Evolutionary conservation across 148 eudicot genomes (phyloP).

Genomic region (Simmondsia chinensis): DNA sequence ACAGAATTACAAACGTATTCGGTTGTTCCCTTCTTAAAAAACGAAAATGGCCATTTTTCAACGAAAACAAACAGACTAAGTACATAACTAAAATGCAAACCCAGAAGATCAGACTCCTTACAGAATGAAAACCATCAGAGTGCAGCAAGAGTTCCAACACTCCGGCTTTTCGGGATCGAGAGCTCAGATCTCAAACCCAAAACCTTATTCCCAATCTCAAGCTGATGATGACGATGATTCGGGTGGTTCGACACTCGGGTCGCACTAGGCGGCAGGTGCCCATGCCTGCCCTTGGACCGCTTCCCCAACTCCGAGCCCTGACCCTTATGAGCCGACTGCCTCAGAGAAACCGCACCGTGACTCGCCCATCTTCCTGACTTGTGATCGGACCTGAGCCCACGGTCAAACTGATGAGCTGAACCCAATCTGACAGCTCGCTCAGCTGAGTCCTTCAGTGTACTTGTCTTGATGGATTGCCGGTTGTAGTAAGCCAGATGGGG

Average conservation of each 20-base stretch:
- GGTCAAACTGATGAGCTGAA: slow-evolving; percentile 42
- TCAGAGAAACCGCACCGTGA: too few relatives aligned
- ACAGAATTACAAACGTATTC: too few relatives aligned
- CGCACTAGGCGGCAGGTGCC: slow-evolving; percentile 36
- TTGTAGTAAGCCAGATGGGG: slow-evolving; percentile 79
- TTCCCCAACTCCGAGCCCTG: slow-evolving; percentile 27
- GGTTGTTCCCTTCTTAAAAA: too few relatives aligned
- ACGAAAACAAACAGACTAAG: too few relatives aligned
- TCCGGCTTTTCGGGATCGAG: slow-evolving; percentile 49
- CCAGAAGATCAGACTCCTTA: too few relatives aligned
- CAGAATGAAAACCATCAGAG: too few relatives aligned
- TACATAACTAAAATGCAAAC: too few relatives aligned
- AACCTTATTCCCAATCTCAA: slow-evolving; percentile 29
- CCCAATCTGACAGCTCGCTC: slow-evolving; percentile 65
- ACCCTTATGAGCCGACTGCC: slow-evolving; percentile 29
- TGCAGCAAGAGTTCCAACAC: slow-evolving; percentile 52
- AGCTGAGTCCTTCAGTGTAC: slow-evolving; percentile 50
- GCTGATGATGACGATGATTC: slow-evolving; percentile 19
- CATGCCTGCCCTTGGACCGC: slow-evolving; percentile 31
- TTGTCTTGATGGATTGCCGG: slow-evolving; percentile 54
- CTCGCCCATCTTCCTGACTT: too few relatives aligned
- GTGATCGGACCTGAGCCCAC: slow-evolving; percentile 52
- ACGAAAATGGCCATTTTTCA: too few relatives aligned
- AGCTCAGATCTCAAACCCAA: slow-evolving; percentile 31
- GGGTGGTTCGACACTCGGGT: slow-evolving; percentile 19